These are phyloP conservation scores for Fusarium sp. DNA, from an alignment of 2,329 filamentous ascomycete species.

Conservation along the genomic window DNA sequence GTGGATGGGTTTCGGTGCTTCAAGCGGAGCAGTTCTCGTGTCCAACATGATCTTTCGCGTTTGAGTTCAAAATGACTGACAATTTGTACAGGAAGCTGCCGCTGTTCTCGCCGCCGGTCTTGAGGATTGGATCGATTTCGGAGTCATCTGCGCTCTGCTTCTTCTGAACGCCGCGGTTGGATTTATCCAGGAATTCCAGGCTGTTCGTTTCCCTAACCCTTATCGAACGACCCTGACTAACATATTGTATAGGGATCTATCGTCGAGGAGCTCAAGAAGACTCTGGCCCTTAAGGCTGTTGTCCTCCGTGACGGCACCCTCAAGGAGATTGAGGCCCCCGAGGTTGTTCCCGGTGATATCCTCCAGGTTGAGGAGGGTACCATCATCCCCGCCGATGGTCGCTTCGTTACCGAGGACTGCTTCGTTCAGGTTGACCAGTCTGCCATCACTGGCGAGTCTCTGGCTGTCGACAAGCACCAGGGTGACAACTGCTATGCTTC, in stretches of 20 bases:
- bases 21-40: background rate
- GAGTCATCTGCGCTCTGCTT: conserved; percentile 87
- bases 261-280: conserved; percentile 92
- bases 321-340: conserved; percentile 82
- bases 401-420: conserved; percentile 84
- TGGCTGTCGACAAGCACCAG: conserved; percentile 89
- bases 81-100: conserved; percentile 65
- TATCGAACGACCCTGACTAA: background rate
- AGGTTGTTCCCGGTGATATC: conserved; percentile 91
- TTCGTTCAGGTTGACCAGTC: conserved; percentile 94
- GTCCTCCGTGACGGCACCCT: conserved; percentile 84
- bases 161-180: conserved; percentile 87
- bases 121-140: conserved; percentile 91
- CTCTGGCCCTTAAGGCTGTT: conserved; percentile 86
- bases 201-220: conserved; percentile 47
- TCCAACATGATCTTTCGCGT: background rate
- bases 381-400: conserved; percentile 90
- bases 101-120: conserved; percentile 86
- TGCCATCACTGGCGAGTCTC: conserved; percentile 90
- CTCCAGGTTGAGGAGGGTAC: conserved; percentile 91
- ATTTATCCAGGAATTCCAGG: conserved; percentile 91
- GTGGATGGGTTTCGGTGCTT: background rate
- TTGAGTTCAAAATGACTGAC: conserved; percentile 43
- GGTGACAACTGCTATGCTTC: conserved; percentile 86
- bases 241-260: conserved; percentile 71